Evolutionary conservation across 164 flowering plant genomes (phyloP), one percentile per base, ranked within the genome.

Genomic region (Chimonanthus salicifolius): DNA sequence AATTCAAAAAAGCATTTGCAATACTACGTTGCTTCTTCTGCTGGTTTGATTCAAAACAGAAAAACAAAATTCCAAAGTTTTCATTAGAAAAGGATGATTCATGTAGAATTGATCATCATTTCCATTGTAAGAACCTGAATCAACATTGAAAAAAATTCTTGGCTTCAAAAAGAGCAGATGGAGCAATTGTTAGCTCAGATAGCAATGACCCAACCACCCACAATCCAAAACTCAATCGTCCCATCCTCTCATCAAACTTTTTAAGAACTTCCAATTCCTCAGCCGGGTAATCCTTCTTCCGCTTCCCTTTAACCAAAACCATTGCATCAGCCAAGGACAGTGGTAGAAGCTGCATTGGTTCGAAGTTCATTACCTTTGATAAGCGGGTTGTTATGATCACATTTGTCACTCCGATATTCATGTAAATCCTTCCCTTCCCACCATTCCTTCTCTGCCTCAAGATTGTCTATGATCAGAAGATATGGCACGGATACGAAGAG

Each of bases 341-440:
- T 46, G 94, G 81, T 11, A 79, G 78, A 60, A 94, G 86, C 71
- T 84, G 92, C 78, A 89, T 67, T 2, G 75, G 82, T 43, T 89
- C 92, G 72, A 83, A 89, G 75, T 78, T 89, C 94, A 88, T 88
- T 60, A 92, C 88, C 75, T 84, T 89, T 8, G 89, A 75, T 5
- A 91, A 85, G 65, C 92, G 78, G 2, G 94, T 89, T 0, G 97
- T 94, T 73, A 94, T 76, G 58, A 91, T 89, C 21, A 94, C 90
- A 78, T 94, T 95, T 64, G 92, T 81, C 2, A 89, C 95, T n/a
- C 92, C 94, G 0, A 94, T 90, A 78, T 85, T 90, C 92, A 69
- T 87, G 87, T 18, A 91, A 74, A 82, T 87, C 94, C 79, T 88
- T 91, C 67, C 89, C 94, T 71, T 93, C 98, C 94, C 97, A 90